These are phyloP conservation scores for Wickerhamiella brachini DNA, from an alignment of 805 yeast species.

Conservation along the genomic window DNA sequence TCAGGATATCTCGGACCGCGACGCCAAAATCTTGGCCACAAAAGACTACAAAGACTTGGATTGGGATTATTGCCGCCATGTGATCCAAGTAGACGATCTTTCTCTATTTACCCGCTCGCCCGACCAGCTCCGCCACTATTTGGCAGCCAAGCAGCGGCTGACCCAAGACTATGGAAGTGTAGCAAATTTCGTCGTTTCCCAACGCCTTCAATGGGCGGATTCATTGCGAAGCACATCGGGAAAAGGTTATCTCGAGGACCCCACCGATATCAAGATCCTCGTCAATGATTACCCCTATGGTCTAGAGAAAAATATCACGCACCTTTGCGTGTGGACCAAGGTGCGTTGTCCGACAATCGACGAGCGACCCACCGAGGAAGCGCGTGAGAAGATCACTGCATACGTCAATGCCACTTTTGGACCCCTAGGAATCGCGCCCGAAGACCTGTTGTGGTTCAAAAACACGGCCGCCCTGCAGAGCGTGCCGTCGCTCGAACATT, in stretches of 20 bases:
- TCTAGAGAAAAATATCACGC: constrained; percentile 34
- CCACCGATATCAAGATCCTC: constrained; percentile 32
- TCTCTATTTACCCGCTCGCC: constrained; percentile 18
- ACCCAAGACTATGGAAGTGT: constrained; percentile 16
- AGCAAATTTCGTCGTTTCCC: constrained; percentile 15
- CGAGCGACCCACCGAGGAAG: constrained; percentile 22
- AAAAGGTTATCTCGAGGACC: constrained; percentile 10
- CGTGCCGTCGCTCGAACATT: constrained; percentile 41
- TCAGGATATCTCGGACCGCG: background rate
- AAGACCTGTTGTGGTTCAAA: constrained; percentile 39
- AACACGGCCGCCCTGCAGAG: constrained; percentile 45
- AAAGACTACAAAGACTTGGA: background rate
- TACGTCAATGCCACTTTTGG: constrained; percentile 32
- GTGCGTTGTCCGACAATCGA: constrained; percentile 33
- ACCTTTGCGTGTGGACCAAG: constrained; percentile 46
- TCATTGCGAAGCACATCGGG: constrained; percentile 3
- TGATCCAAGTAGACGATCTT: constrained; percentile 13
- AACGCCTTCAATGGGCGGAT: constrained; percentile 21
- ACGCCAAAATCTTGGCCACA: constrained; percentile 1
- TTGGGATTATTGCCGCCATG: constrained; percentile 10
- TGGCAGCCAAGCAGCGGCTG: constrained; percentile 16
- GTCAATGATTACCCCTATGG: constrained; percentile 44
- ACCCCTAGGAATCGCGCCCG: constrained; percentile 25
- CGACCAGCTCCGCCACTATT: constrained; percentile 16
- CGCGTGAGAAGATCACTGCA: constrained; percentile 26